Percentiles rank a stretch among this genome's conserved stretches.
These are phyloP conservation scores for Pythium graminicola DNA, from an alignment of 352 stramenopile genomes.

Conservation along the genomic window DNA sequence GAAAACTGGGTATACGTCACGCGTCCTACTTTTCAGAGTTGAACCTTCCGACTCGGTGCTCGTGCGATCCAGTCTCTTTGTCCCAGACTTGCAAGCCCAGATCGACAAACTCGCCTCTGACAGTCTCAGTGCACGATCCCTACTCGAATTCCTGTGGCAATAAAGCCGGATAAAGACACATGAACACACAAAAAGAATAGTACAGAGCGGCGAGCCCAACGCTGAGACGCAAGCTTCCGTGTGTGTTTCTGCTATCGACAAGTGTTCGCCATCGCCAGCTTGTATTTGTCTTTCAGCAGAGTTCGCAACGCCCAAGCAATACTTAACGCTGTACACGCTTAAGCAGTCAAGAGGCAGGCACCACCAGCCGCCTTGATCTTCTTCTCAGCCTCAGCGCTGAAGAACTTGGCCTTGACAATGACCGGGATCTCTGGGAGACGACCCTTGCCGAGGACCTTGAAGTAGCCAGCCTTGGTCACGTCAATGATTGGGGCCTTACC, in stretches of 20 bases:
- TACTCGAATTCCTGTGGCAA: slow-evolving; percentile 3
- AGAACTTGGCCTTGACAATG: slow-evolving; percentile 99
- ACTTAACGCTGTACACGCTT: slow-evolving; percentile 60
- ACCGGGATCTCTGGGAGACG: slow-evolving; percentile 95
- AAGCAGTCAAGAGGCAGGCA: slow-evolving; percentile 97
- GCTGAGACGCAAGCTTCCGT: background rate
- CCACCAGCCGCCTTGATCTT: slow-evolving; percentile 99
- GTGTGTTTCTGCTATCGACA: slow-evolving; percentile 20
- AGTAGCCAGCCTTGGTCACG: slow-evolving; percentile 96
- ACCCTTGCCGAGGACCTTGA: slow-evolving; percentile 99
- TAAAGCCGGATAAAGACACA: background rate
- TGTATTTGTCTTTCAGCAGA: slow-evolving; percentile 66
- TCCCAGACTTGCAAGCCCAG: slow-evolving; percentile 23
- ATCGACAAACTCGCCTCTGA: background rate
- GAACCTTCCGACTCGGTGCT: background rate
- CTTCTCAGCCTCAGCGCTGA: slow-evolving; percentile 99
- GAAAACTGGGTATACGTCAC: slow-evolving; percentile 21
- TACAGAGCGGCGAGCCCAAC: slow-evolving; percentile 2
- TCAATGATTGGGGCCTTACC: slow-evolving; percentile 99
- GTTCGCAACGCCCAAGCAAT: slow-evolving; percentile 57
- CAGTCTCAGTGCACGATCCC: background rate
- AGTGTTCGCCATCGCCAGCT: slow-evolving; percentile 23
- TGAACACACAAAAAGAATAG: background rate
- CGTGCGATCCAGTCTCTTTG: slow-evolving; percentile 27
- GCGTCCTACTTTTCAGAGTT: slow-evolving; percentile 26